These are phyloP conservation scores for Aspergillus hancockii DNA, from an alignment of 495 filamentous ascomycete genomes.

Conservation along the genomic window DNA sequence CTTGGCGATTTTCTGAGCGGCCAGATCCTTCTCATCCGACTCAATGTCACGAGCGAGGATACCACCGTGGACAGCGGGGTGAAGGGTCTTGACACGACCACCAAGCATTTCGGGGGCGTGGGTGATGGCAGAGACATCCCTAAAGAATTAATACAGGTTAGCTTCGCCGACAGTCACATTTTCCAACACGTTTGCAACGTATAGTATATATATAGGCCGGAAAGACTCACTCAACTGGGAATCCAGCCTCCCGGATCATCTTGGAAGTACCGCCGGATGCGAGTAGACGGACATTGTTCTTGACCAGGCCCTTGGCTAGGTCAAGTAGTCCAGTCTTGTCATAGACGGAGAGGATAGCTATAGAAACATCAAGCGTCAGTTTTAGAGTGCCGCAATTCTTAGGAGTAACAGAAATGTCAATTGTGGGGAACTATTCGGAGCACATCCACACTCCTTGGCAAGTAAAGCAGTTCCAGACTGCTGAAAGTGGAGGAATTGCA, in stretches of 20 bases:
- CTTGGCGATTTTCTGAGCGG: conserved; percentile 95
- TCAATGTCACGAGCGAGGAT: conserved; percentile 92
- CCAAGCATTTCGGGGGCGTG: conserved; percentile 98
- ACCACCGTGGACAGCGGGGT: conserved; percentile 90
- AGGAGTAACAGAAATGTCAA: conserved; percentile 14
- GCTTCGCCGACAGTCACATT: background rate
- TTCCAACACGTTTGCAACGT: background rate
- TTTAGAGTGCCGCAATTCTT: conserved; percentile 5
- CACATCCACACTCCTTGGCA: conserved; percentile 18
- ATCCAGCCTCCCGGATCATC: conserved; percentile 92
- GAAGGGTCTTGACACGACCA: conserved; percentile 94
- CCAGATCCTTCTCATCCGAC: conserved; percentile 93
- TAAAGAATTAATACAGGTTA: conserved; percentile 29
- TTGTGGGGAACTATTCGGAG: conserved; percentile 21
- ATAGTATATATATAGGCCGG: background rate
- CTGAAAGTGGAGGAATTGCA: conserved; percentile 18
- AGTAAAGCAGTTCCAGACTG: conserved; percentile 5
- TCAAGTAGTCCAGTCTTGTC: conserved; percentile 97
- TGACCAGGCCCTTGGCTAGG: conserved; percentile 88
- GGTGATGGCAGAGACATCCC: conserved; percentile 95
- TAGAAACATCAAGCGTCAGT: conserved; percentile 18
- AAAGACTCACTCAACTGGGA: conserved; percentile 79
- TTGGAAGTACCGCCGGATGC: conserved; percentile 92
- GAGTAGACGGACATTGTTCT: conserved; percentile 87
- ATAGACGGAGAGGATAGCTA: conserved; percentile 95